Percentiles rank a stretch among this genome's conserved stretches.
These are phyloP conservation scores for Umbilicus rupestris DNA, from an alignment of 164 flowering plant species.

Conservation along the genomic window DNA sequence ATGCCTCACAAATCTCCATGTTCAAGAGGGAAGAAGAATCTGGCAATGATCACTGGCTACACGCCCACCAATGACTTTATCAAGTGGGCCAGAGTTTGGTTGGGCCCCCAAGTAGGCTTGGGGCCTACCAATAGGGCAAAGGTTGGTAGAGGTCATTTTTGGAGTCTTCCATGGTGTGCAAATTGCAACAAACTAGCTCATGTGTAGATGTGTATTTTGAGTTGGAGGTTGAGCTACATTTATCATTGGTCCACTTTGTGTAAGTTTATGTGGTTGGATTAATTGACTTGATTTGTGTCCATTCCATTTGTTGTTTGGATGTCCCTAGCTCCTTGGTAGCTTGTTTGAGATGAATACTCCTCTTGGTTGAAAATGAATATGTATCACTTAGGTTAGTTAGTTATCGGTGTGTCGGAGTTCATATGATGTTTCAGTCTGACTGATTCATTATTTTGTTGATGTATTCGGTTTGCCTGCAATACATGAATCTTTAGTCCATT, in stretches of 20 bases:
- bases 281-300: neutral
- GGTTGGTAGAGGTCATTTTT: constrained; percentile 3
- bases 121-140: neutral
- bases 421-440: too few relatives aligned
- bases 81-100: constrained; percentile 1
- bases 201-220: neutral
- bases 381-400: too few relatives aligned
- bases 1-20: neutral
- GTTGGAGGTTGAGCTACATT: constrained; percentile 4
- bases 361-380: too few relatives aligned
- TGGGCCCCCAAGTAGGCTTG: neutral
- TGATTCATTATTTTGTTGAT: too few relatives aligned
- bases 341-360: neutral
- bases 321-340: neutral
- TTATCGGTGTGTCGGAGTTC: too few relatives aligned
- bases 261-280: neutral
- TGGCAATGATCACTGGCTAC: neutral
- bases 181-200: neutral
- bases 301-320: neutral
- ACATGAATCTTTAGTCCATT: too few relatives aligned
- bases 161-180: neutral
- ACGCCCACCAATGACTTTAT: neutral
- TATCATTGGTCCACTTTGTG: neutral
- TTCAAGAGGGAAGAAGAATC: neutral
- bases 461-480: too few relatives aligned